phyloP scores from a whole-genome alignment of 768 basidiomycete species.

The Pulveroboletus sp. region DNA sequence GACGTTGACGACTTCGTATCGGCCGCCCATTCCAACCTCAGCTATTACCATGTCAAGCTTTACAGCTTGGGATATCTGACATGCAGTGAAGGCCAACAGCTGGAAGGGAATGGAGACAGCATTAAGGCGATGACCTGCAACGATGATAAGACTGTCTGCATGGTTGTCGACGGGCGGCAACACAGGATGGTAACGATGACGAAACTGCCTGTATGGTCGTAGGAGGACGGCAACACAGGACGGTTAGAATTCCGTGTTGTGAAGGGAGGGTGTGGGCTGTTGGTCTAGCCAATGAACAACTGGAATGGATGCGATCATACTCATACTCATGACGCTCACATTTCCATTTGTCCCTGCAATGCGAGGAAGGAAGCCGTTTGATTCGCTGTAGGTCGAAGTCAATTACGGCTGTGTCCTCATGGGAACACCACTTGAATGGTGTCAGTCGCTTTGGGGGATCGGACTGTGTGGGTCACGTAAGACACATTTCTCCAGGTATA shows the following conservation, averaged over 20 bases:
- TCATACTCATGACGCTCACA: conserved; percentile 82
- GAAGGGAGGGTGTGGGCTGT: conserved; percentile 79
- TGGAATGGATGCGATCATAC: conserved; percentile 81
- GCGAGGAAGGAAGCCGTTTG: conserved; percentile 57
- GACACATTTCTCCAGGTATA: conserved; percentile 7
- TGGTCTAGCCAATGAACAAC: conserved; percentile 73
- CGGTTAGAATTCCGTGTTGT: conserved; percentile 70
- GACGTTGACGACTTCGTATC: conserved; percentile 88
- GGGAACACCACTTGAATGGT: no score
- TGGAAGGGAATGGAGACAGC: conserved; percentile 76
- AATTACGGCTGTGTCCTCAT: no score
- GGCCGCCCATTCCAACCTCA: conserved; percentile 95
- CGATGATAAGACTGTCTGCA: conserved; percentile 46
- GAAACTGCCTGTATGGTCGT: no score
- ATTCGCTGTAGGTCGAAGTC: conserved; percentile 65
- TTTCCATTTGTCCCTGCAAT: conserved; percentile 97
- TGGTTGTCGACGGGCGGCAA: conserved; percentile 42
- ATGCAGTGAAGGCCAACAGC: conserved; percentile 76
- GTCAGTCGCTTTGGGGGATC: no score
- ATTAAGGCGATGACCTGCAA: conserved; percentile 39
- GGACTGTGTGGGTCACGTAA: not conserved
- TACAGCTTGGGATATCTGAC: conserved; percentile 64
- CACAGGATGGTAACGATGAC: no score
- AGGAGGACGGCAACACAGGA: no score
- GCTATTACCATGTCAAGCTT: conserved; percentile 79